These are phyloP conservation scores for Cokeromyces recurvatus DNA, from an alignment of 371 early-diverging fungal species.

Conservation along the genomic window DNA sequence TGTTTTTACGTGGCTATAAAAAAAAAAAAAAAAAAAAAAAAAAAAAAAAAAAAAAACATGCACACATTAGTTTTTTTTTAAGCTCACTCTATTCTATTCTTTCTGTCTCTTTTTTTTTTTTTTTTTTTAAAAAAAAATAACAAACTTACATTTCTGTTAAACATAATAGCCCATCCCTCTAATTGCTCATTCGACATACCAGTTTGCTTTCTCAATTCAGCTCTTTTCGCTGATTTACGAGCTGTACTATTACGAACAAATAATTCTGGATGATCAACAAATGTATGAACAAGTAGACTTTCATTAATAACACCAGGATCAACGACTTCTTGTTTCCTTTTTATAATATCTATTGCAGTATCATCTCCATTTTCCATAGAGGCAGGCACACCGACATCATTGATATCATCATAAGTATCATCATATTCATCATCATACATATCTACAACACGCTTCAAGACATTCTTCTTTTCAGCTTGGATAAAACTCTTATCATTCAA, in stretches of 20 bases:
- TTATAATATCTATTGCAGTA: conserved; percentile 25
- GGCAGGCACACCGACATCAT: conserved; percentile 56
- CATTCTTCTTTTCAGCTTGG: conserved; percentile 48
- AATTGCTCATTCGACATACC: conserved; percentile 88
- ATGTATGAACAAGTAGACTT: conserved; percentile 50
- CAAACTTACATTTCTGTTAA: conserved; percentile 70
- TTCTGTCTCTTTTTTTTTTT: no score
- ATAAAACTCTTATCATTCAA: conserved; percentile 60
- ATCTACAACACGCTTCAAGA: conserved; percentile 56
- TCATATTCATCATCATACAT: conserved; percentile 88
- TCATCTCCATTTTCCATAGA: conserved; percentile 53
- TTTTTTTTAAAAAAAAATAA: no score
- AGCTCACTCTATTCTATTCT: no score
- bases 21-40: not conserved
- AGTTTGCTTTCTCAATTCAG: conserved; percentile 55
- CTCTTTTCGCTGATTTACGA: conserved; percentile 62
- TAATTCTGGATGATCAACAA: conserved; percentile 44
- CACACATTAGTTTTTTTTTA: no score
- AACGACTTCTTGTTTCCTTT: conserved; percentile 9
- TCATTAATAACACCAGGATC: conserved; percentile 61
- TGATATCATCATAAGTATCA: conserved; percentile 83
- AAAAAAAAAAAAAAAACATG: no score
- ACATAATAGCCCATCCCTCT: conserved; percentile 91
- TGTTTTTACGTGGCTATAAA: conserved; percentile 61
- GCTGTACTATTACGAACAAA: conserved; percentile 54